A percentile compares a stretch with the other conserved stretches of the same genome.
Evolutionary conservation across 1,139 yeast genomes (phyloP).

Genomic region (Wickerhamomyces sp.): DNA sequence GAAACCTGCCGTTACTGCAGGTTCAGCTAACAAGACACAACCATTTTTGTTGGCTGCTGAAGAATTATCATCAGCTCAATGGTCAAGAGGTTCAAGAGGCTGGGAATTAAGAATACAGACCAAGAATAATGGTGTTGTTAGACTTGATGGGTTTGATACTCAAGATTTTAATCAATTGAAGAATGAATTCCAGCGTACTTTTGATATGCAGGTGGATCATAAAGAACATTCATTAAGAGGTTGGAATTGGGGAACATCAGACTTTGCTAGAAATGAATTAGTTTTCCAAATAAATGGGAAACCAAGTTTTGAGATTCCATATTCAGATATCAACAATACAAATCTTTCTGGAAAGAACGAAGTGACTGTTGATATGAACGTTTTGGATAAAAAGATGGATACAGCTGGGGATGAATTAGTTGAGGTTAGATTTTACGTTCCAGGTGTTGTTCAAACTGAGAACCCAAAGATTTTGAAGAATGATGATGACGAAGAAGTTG

Average conservation of each 20-base stretch:
- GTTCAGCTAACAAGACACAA: constrained; percentile 50
- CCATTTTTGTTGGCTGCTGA: constrained; percentile 86
- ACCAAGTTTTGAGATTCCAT: constrained; percentile 91
- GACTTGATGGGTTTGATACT: constrained; percentile 86
- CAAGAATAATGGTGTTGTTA: constrained; percentile 78
- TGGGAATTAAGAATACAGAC: constrained; percentile 87
- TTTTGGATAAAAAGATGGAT: constrained; percentile 46
- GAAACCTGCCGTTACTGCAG: constrained; percentile 68
- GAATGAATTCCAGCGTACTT: constrained; percentile 77
- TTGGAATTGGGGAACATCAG: constrained; percentile 98
- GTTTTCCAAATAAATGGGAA: constrained; percentile 81
- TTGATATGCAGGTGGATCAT: constrained; percentile 67
- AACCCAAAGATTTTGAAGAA: constrained; percentile 7
- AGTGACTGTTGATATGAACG: constrained; percentile 82
- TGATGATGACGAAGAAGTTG: constrained; percentile 36
- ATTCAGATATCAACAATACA: constrained; percentile 73
- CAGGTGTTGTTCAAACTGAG: constrained; percentile 59
- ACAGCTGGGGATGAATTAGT: constrained; percentile 90
- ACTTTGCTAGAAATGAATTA: constrained; percentile 87
- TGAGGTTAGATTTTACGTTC: constrained; percentile 88
- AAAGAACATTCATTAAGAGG: constrained; percentile 93
- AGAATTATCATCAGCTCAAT: constrained; percentile 71
- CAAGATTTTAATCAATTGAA: constrained; percentile 78
- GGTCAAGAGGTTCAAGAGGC: constrained; percentile 95
- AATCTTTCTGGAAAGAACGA: constrained; percentile 91